Percentiles rank a stretch among this genome's conserved stretches.
Evolutionary conservation across 1,284 basidiomycete genomes (phyloP).

Genomic region (Heterobasidion annosum): DNA sequence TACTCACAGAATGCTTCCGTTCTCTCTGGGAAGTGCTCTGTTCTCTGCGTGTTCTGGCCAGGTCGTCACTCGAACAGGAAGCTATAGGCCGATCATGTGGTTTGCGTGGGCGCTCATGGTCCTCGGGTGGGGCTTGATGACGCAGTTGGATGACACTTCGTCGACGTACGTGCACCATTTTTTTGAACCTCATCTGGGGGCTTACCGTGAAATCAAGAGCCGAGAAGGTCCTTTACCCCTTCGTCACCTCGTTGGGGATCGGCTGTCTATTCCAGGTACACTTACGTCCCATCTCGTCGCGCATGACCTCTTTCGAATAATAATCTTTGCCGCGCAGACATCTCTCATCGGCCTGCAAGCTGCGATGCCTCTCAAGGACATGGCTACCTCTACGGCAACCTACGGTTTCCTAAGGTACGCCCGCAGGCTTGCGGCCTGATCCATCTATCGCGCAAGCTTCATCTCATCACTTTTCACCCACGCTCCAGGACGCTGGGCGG

Average conservation of each 20-base stretch:
- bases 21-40: conserved; percentile 53
- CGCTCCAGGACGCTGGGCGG: conserved; percentile 58
- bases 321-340: conserved; percentile 23
- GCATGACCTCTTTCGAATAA: not conserved
- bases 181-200: not conserved
- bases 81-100: conserved; percentile 62
- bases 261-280: conserved; percentile 57
- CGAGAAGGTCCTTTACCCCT: conserved; percentile 48
- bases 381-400: conserved; percentile 68
- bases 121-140: conserved; percentile 65
- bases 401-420: conserved; percentile 62
- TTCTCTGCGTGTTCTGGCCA: conserved; percentile 54
- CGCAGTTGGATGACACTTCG: conserved; percentile 29
- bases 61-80: conserved; percentile 47
- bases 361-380: conserved; percentile 74
- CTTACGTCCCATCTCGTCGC: not conserved
- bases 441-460: not conserved
- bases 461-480: not conserved
- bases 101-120: conserved; percentile 41
- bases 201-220: conserved; percentile 27
- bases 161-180: conserved; percentile 27
- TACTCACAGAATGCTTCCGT: conserved; percentile 61
- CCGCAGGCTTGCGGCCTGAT: conserved; percentile 1
- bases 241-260: conserved; percentile 51
- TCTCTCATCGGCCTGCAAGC: conserved; percentile 69